Evolutionary conservation across 1,284 basidiomycete species (phyloP).

Genomic region (Malassezia brasiliensis): DNA sequence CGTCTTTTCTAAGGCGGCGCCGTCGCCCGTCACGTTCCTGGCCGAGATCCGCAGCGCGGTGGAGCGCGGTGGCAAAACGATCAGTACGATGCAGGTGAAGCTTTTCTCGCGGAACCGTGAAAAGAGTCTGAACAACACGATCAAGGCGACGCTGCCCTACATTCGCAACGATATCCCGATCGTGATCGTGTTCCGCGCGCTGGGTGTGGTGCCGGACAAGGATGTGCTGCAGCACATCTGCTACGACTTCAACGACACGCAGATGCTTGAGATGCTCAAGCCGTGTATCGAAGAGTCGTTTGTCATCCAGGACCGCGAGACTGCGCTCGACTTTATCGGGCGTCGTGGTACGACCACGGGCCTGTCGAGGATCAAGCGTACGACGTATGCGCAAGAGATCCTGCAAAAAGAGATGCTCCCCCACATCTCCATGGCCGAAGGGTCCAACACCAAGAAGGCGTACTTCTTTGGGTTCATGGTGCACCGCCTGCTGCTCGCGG

Average conservation of each 20-base stretch:
- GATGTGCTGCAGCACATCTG: slow-evolving; percentile 98
- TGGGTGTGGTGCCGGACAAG: slow-evolving; percentile 93
- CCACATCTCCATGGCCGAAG: slow-evolving; percentile 89
- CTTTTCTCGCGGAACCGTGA: slow-evolving; percentile 84
- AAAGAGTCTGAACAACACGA: slow-evolving; percentile 72
- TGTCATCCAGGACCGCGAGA: slow-evolving; percentile 92
- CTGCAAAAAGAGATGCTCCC: slow-evolving; percentile 98
- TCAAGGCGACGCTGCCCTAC: slow-evolving; percentile 94
- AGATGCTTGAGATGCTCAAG: slow-evolving; percentile 96
- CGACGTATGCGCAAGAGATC: slow-evolving; percentile 94
- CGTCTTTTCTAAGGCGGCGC: slow-evolving; percentile 95
- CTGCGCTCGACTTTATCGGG: slow-evolving; percentile 85
- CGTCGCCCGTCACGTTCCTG: slow-evolving; percentile 87
- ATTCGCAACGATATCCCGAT: slow-evolving; percentile 97
- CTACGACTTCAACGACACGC: slow-evolving; percentile 89
- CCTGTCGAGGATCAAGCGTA: slow-evolving; percentile 79
- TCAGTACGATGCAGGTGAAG: slow-evolving; percentile 95
- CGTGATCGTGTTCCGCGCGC: slow-evolving; percentile 94
- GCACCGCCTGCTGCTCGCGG: slow-evolving; percentile 83
- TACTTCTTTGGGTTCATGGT: slow-evolving; percentile 99
- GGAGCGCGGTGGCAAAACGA: slow-evolving; percentile 96
- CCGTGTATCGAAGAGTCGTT: slow-evolving; percentile 98
- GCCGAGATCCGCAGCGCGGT: slow-evolving; percentile 96
- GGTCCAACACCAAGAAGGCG: slow-evolving; percentile 94
- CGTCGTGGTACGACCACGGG: slow-evolving; percentile 93